Evolutionary conservation across 768 basidiomycete species (phyloP).

Genomic region (Pleurotus tuber-regium): DNA sequence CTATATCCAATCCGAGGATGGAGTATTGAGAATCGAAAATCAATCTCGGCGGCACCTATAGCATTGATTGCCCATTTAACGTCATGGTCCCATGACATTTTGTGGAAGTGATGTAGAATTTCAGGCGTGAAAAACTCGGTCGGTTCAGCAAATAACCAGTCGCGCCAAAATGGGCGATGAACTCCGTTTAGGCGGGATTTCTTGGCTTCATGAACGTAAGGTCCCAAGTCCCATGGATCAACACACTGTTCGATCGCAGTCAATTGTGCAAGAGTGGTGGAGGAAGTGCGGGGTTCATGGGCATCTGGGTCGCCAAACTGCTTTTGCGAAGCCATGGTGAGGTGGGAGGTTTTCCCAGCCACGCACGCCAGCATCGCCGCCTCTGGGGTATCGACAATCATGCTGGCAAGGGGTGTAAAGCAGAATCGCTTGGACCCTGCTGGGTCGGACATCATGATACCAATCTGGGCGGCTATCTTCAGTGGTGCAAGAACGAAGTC

Average conservation of each 20-base stretch:
- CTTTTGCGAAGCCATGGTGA: conserved; percentile 17
- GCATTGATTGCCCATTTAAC: conserved; percentile 11
- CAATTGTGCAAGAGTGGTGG: conserved; percentile 11
- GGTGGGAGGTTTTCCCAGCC: conserved; percentile 15
- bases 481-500: conserved; percentile 16
- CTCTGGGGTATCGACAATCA: conserved; percentile 21
- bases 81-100: conserved; percentile 14
- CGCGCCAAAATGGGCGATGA: conserved; percentile 20
- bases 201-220: conserved; percentile 3
- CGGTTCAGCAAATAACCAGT: conserved; percentile 21
- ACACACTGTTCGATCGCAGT: not conserved
- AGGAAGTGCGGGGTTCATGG: conserved; percentile 14
- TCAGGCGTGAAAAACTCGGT: conserved; percentile 23
- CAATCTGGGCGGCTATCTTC: conserved; percentile 16
- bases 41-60: conserved; percentile 21
- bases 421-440: conserved; percentile 14
- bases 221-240: conserved; percentile 10
- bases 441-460: conserved; percentile 20
- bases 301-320: conserved; percentile 18
- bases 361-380: conserved; percentile 13
- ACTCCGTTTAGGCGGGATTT: conserved; percentile 10
- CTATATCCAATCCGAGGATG: conserved; percentile 19
- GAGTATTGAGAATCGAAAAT: conserved; percentile 22
- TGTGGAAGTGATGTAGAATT: conserved; percentile 20
- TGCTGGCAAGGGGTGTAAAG: conserved; percentile 16